A percentile compares a stretch with the other conserved stretches of the same genome.
Evolutionary conservation across 768 basidiomycete species (phyloP).

Genomic region (Dioszegia crocea): DNA sequence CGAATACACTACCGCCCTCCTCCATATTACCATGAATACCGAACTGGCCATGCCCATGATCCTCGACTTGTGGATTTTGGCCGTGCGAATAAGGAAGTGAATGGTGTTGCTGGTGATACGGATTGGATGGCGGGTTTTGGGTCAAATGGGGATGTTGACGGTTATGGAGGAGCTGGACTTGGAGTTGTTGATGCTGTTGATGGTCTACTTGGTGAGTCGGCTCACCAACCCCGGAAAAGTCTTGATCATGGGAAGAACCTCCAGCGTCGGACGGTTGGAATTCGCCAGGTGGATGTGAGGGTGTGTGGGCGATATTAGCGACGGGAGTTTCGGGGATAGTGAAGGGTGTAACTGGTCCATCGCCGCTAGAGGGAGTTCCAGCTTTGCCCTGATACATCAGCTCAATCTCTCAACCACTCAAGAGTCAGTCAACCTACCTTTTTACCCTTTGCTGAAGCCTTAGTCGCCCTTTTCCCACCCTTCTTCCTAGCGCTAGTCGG

Average conservation of each 20-base stretch:
- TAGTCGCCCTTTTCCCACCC: not conserved
- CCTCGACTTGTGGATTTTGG: not conserved
- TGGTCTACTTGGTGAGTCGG: not conserved
- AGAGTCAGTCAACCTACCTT: not conserved
- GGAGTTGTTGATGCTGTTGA: not conserved
- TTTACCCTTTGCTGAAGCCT: not conserved
- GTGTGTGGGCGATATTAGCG: not conserved
- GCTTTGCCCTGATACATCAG: slow-evolving; percentile 2
- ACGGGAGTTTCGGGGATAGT: not conserved
- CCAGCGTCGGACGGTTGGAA: not conserved
- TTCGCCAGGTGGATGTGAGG: slow-evolving; percentile 5
- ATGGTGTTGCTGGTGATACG: not conserved
- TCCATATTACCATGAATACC: not conserved
- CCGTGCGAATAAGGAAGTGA: not conserved
- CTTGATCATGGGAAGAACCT: not conserved
- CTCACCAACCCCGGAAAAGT: not conserved
- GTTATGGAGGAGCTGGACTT: not conserved
- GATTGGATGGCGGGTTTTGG: not conserved
- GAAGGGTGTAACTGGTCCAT: not conserved
- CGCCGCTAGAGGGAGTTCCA: slow-evolving; percentile 1
- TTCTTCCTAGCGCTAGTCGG: slow-evolving; percentile 5
- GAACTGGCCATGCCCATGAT: not conserved
- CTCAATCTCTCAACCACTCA: not conserved
- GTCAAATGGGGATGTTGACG: not conserved
- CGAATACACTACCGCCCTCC: not conserved